A percentile compares a stretch with the other conserved stretches of the same genome.
Conservation (phyloP, 1,284 basidiomycete species). For the Leccinum subfulvum region DNA sequence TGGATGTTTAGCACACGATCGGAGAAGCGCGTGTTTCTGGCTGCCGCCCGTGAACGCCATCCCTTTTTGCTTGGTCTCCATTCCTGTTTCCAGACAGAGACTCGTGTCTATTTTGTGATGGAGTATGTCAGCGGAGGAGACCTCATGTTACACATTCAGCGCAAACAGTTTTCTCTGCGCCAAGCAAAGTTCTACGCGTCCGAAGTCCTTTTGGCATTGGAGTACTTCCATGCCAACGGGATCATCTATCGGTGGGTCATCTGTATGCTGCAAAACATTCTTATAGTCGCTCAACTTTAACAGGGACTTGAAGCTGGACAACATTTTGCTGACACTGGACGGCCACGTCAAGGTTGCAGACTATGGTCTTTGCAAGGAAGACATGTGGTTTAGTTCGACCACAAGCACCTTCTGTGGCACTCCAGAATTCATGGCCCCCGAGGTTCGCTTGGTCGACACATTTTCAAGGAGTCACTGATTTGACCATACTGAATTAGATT, state of each 20-base stretch:
- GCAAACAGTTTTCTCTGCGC: conserved; percentile 90
- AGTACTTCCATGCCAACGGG: conserved; percentile 98
- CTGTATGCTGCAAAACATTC: neutral
- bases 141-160: conserved; percentile 90
- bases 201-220: conserved; percentile 94
- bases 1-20: conserved; percentile 80
- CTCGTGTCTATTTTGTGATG: conserved; percentile 93
- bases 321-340: conserved; percentile 94
- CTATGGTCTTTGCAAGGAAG: conserved; percentile 98
- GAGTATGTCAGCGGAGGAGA: conserved; percentile 97
- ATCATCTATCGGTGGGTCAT: conserved; percentile 88
- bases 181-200: conserved; percentile 99
- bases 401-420: conserved; percentile 99
- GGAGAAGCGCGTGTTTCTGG: conserved; percentile 97
- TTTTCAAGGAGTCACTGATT: neutral
- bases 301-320: conserved; percentile 97
- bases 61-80: conserved; percentile 96
- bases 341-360: conserved; percentile 99
- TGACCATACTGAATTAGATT: conserved; percentile 57
- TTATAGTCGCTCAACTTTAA: conserved; percentile 12
- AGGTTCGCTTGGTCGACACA: conserved; percentile 52
- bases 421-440: conserved; percentile 99
- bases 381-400: conserved; percentile 97
- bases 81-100: conserved; percentile 99
- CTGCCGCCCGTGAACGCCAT: conserved; percentile 94